Base-by-base conservation (phyloP, 371 early-diverging fungal genomes). In the Rozella allomycis region DNA sequence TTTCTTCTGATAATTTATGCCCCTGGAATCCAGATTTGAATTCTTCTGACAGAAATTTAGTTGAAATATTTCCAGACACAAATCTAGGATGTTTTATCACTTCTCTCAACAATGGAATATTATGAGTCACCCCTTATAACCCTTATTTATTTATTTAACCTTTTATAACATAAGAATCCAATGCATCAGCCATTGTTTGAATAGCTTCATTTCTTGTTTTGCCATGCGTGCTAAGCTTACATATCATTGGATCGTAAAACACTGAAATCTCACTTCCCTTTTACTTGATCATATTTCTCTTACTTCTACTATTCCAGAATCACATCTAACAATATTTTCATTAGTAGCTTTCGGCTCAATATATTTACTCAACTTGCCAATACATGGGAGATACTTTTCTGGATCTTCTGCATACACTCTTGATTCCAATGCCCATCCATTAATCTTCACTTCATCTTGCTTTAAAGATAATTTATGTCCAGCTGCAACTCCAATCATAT, bases 21-120 rank as follows among this genome's bases (percentile, higher is more conserved):
- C 83, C 81, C 42, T 70, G 65, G 64, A 83, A 86, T 1, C 88
- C 93, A n/a, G 54, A 38, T 1, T 88, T 86, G 50, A 83, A 87
- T 33, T 83, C 79, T 48, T 84, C 76, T 1, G 80, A 66, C 42
- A 93, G 54, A 55, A 87, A 90, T 36, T 77, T 68, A 17, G 90
- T 90, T 8, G 80, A 70, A 43, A 81, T 68, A 41, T 63, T 65
- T 26, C 94, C 90, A 3, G 54, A 35, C 17, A 38, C 53, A 49
- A 87, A 93, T 22, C 73, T 60, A 8, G 71, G 60, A 48, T 77
- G 78, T 20, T 65, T 47, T 37, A 83, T 54, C 13, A 93, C 82
- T 37, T 80, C 82, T 26, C 83, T 71, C 37, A 93, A 46, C 4
- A 91, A 58, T 4, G 93, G 86, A 20, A 91, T 74, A 48, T 91